Evolutionary conservation across 441 rosid species (phyloP).

Genomic region (Gossypium davidsonii): DNA sequence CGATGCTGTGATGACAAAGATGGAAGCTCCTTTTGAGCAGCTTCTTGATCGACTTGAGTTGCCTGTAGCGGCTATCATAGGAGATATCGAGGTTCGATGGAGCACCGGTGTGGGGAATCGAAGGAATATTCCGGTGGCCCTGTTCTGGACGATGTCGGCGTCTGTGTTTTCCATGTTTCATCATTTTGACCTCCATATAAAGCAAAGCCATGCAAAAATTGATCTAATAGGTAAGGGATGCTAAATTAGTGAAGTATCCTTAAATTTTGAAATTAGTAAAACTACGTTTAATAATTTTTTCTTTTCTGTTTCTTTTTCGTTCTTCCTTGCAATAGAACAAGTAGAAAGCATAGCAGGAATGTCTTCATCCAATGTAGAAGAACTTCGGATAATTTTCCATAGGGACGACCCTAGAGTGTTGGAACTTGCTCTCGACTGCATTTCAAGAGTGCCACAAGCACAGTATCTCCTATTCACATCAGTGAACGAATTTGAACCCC

Average conservation of each 20-base stretch:
- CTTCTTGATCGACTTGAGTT: constrained; percentile 27
- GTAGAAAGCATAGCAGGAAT: constrained; percentile 19
- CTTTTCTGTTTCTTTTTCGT: background rate
- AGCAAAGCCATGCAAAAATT: background rate
- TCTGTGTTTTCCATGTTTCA: constrained; percentile 27
- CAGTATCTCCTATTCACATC: constrained; percentile 26
- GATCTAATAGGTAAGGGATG: constrained; percentile 11
- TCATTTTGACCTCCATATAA: constrained; percentile 13
- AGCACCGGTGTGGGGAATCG: constrained; percentile 19
- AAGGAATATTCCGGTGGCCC: constrained; percentile 32
- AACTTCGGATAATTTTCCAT: constrained; percentile 16
- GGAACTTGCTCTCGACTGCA: constrained; percentile 19
- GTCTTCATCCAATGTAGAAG: constrained; percentile 12
- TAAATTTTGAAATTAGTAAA: background rate
- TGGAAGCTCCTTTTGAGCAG: constrained; percentile 33
- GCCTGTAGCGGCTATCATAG: constrained; percentile 23
- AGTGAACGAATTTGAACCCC: constrained; percentile 34
- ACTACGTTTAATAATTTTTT: background rate
- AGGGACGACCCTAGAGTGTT: constrained; percentile 5
- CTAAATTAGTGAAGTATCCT: background rate
- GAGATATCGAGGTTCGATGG: constrained; percentile 21
- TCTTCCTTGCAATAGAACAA: constrained; percentile 11
- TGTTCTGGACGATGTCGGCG: constrained; percentile 32
- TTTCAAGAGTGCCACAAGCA: constrained; percentile 21
- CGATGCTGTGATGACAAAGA: constrained; percentile 28